Conservation (phyloP, 371 early-diverging fungal species). For the Mucor sp. region DNA sequence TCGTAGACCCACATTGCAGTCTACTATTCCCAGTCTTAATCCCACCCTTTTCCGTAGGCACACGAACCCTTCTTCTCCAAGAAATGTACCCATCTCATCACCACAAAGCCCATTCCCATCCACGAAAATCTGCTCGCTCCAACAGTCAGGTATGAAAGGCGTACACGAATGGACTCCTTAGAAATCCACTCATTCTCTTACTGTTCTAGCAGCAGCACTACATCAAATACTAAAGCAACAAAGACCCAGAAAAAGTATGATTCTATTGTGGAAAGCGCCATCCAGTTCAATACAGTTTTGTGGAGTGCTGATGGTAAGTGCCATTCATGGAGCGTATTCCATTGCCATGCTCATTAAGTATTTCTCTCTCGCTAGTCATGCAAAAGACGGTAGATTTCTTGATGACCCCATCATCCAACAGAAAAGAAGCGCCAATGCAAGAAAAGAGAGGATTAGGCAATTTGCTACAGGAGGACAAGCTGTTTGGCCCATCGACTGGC, state of each 20-base stretch:
- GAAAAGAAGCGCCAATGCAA: conserved; percentile 11
- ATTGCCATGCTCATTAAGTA: not conserved
- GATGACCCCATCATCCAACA: conserved; percentile 9
- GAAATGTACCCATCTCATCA: conserved; percentile 50
- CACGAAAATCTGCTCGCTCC: conserved; percentile 19
- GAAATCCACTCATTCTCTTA: not conserved
- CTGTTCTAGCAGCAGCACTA: not conserved
- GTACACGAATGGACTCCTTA: too few relatives aligned
- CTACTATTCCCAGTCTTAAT: not conserved
- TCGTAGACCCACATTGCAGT: not conserved
- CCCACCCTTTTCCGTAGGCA: conserved; percentile 11
- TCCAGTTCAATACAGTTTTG: conserved; percentile 16
- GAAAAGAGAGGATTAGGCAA: conserved; percentile 22
- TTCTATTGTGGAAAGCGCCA: conserved; percentile 14
- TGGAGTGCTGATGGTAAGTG: conserved; percentile 23
- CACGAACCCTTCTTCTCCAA: conserved; percentile 46
- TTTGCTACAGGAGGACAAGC: conserved; percentile 35
- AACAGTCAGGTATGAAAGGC: conserved; percentile 9
- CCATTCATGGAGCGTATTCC: not conserved
- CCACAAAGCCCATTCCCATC: conserved; percentile 26
- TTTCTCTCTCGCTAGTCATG: conserved; percentile 1
- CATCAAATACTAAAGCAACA: not conserved
- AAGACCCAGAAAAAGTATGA: not conserved
- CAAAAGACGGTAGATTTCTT: conserved; percentile 15
- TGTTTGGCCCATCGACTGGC: conserved; percentile 30